Evolutionary conservation across 768 basidiomycete species (phyloP), one percentile per base, ranked within the genome.

Genomic region (Tubosaeta sp.): DNA sequence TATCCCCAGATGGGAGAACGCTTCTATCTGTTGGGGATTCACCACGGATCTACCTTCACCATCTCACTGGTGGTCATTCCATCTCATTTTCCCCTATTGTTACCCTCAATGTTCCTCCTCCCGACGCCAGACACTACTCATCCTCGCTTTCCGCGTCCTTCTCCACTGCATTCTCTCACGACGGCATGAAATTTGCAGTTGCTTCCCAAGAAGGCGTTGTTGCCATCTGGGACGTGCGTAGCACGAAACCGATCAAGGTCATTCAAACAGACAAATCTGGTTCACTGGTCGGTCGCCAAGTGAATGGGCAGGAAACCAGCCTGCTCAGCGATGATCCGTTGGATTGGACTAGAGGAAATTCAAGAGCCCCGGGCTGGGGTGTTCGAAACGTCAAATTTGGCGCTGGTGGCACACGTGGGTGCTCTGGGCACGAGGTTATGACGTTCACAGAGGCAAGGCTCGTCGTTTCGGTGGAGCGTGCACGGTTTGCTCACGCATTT

Each of bases 21-120:
- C 77, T 97, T 13, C 80, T 97, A 1, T 91, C 87, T 3, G 94
- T 95, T 0, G 94, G 95, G 22, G 94, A 97, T 65, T 93, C 92
- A 10, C 82, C 85, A 41, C 85, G 91, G 52, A 84, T 95, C 11
- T 88, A 84, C 64, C 78, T 97, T 13, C 88, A 93, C 62, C 81
- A 84, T 49, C 77, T 95, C 54, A 78, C 81, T 2, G 86, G 86
- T 37, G 84, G 86, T 27, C 70, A 78, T 13, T 71, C 65, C 26
- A 73, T 88, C 57, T 72, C 80, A 4, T 89, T 92, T 58, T 65
- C 79, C 16, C 81, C 80, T 35, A 86, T 92, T 57, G 74, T 77
- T 1, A 84, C 80, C n/a, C 82, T 91, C 58, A 71, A 76, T 25
- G 77, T 90, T 10, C 85, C 86, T 0, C 72, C 80, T n/a, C 76